These are phyloP conservation scores for Lepidium aucheri DNA, from an alignment of 345 rosid genomes.

Conservation along the genomic window DNA sequence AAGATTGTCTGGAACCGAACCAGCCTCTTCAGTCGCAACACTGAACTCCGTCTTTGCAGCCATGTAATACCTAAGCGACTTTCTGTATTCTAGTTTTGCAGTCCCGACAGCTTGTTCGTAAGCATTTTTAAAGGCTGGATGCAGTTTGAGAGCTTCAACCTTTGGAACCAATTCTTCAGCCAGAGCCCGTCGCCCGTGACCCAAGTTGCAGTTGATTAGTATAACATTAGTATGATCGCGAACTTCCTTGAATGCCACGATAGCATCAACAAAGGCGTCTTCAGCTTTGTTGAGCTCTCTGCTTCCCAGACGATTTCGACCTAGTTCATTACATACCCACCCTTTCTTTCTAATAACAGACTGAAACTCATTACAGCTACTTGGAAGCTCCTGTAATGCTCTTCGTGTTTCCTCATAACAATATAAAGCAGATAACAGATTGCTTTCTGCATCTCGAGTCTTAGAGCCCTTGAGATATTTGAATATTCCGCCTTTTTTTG, in stretches of 20 bases:
- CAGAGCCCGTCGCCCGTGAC: slow-evolving; percentile 86
- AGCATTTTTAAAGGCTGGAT: slow-evolving; percentile 35
- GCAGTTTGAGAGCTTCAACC: slow-evolving; percentile 45
- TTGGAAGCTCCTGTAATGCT: slow-evolving; percentile 55
- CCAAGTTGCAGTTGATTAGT: slow-evolving; percentile 74
- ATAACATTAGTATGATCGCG: slow-evolving; percentile 68
- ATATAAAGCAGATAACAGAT: slow-evolving; percentile 49
- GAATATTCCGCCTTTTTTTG: slow-evolving; percentile 75
- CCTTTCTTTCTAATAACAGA: slow-evolving; percentile 71
- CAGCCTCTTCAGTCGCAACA: slow-evolving; percentile 28
- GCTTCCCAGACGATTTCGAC: slow-evolving; percentile 64
- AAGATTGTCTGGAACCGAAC: slow-evolving; percentile 36
- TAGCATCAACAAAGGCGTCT: slow-evolving; percentile 74
- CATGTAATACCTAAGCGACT: slow-evolving; percentile 65
- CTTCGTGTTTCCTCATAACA: slow-evolving; percentile 77
- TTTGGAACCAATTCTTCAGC: slow-evolving; percentile 85
- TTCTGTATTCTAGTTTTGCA: slow-evolving; percentile 63
- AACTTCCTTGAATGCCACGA: slow-evolving; percentile 66
- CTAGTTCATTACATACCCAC: slow-evolving; percentile 89
- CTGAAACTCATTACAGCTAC: slow-evolving; percentile 42
- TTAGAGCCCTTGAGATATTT: slow-evolving; percentile 42
- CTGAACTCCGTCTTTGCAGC: slow-evolving; percentile 68
- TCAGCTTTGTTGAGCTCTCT: slow-evolving; percentile 71
- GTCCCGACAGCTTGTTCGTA: slow-evolving; percentile 56
- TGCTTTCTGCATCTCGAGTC: slow-evolving; percentile 55